Percentiles rank a stretch among this genome's conserved stretches.
Conservation (phyloP, 805 yeast genomes). For the Aciculoconidium aculeatum region DNA sequence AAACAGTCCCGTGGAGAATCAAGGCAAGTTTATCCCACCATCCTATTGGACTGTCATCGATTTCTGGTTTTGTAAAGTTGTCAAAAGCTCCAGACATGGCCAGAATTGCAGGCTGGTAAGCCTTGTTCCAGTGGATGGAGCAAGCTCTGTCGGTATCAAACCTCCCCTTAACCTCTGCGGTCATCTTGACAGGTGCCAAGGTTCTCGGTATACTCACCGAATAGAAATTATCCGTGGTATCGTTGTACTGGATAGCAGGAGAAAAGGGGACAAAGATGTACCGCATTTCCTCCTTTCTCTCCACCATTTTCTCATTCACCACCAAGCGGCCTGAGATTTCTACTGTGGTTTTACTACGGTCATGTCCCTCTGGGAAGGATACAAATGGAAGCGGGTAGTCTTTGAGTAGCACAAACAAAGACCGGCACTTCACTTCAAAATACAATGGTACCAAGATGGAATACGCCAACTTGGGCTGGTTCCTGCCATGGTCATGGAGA, state of each 20-base stretch:
- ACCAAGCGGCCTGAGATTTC: conserved; percentile 42
- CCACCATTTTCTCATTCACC: conserved; percentile 50
- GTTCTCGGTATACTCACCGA: conserved; percentile 57
- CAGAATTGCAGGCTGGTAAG: conserved; percentile 55
- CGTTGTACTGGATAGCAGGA: conserved; percentile 37
- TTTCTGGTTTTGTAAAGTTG: conserved; percentile 40
- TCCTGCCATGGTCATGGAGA: conserved; percentile 32
- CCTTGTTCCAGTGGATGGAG: conserved; percentile 57
- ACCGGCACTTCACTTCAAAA: conserved; percentile 38
- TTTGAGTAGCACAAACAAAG: conserved; percentile 40
- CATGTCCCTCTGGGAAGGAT: conserved; percentile 37
- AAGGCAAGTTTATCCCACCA: conserved; percentile 53
- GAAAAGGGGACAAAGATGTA: conserved; percentile 54
- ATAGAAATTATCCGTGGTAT: conserved; percentile 42
- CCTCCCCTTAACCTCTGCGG: conserved; percentile 42
- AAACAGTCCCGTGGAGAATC: conserved; percentile 47
- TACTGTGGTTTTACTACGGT: conserved; percentile 20
- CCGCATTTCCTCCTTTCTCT: conserved; percentile 39
- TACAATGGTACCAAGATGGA: conserved; percentile 51
- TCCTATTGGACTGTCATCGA: conserved; percentile 41
- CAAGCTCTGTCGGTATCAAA: conserved; percentile 45
- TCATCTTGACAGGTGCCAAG: conserved; percentile 54
- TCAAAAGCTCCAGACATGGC: conserved; percentile 41
- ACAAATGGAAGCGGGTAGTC: conserved; percentile 57
- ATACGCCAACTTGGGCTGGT: conserved; percentile 50